Conservation (phyloP, 495 filamentous ascomycete species). For the Aspergillus cristatus region DNA sequence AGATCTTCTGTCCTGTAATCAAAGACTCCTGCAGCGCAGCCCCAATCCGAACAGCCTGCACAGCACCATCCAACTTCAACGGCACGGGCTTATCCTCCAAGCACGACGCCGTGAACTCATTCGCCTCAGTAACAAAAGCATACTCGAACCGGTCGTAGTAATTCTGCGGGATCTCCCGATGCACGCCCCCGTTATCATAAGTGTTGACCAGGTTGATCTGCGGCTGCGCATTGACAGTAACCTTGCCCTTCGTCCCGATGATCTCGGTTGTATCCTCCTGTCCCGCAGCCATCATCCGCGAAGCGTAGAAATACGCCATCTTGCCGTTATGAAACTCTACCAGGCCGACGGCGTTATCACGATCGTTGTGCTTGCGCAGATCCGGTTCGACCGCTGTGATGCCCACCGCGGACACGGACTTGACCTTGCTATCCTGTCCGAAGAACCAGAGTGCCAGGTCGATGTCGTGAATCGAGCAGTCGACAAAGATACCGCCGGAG, state of each 20-base stretch:
- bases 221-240: conserved; percentile 49
- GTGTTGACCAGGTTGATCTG: conserved; percentile 42
- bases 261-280: conserved; percentile 58
- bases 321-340: conserved; percentile 54
- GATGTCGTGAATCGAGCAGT: conserved; percentile 51
- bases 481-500: conserved; percentile 53
- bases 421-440: conserved; percentile 37
- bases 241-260: conserved; percentile 52
- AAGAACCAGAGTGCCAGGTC: conserved; percentile 52
- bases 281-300: conserved; percentile 54
- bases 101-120: conserved; percentile 48
- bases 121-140: conserved; percentile 54
- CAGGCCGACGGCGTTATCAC: conserved; percentile 54
- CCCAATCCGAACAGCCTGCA: conserved; percentile 52
- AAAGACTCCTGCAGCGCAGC: conserved; percentile 51
- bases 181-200: conserved; percentile 37
- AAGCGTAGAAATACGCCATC: conserved; percentile 52
- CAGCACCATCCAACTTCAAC: conserved; percentile 43
- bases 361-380: conserved; percentile 48
- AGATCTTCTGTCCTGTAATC: conserved; percentile 48
- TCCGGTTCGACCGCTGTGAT: conserved; percentile 53
- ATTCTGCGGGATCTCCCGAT: conserved; percentile 45
- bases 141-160: conserved; percentile 55
- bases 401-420: conserved; percentile 44
- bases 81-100: conserved; percentile 45